Base-by-base conservation (phyloP, 768 basidiomycete genomes). In the Termitomyces sp. region DNA sequence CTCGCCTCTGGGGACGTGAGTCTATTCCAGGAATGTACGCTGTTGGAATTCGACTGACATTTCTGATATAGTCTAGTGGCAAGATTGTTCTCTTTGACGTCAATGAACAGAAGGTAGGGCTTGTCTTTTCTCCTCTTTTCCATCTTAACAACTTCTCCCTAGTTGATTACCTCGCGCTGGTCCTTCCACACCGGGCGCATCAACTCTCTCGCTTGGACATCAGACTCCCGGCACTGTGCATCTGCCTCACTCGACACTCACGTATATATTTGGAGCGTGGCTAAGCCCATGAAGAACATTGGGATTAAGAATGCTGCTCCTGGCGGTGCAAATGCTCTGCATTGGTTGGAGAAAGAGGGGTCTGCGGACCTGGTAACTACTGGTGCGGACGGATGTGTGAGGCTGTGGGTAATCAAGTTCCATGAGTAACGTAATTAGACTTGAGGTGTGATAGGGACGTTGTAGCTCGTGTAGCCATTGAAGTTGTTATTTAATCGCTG, bases 211-310 rank as follows among this genome's bases (percentile, higher is more conserved):
- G 75, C 83, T 1, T 95, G 90, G 86, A 85, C 89, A 7, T 64
- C 82, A 6, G 86, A 91, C 66, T 86, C 87, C 7, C 79, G 79
- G 60, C 86, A 95, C 67, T 82, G 90, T 61, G 95, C 87, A 12
- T 94, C 93, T 4, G 94, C 89, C 12, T 92, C 93, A 20, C 79
- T 96, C n/a, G 96, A 98, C 69, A 95, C 95, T 32, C 84, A 93
- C 63, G 84, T 96, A 5, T 97, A 94, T 67, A 74, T 98, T 26
- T 98, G 91, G 86, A 86, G 87, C 62, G 84, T 93, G 32, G 75
- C 74, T 44, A 82, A 84, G 66, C 86, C 88, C 9, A 73, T 84
- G 70, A 86, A 81, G 71, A 91, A 89, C 63, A 84, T 94, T 36
- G 80, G 86, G 27, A 86, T 98, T 69, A 88, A 87, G 78, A 94